Evolutionary conservation across 768 basidiomycete genomes (phyloP).

Genomic region (Dentipellis sp.): DNA sequence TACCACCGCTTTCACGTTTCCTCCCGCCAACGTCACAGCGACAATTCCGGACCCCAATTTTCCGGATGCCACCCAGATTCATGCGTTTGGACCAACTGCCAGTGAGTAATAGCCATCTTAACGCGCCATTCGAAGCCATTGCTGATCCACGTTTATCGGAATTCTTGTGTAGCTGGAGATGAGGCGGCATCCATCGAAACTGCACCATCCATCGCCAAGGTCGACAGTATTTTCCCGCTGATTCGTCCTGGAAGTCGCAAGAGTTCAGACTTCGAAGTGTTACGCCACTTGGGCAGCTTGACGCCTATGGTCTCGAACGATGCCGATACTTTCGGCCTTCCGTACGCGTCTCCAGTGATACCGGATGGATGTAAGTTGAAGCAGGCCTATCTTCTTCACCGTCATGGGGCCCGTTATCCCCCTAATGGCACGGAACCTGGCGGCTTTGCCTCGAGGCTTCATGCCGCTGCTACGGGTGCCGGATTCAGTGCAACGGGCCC

Average conservation of each 20-base stretch:
- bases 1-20: conserved; percentile 31
- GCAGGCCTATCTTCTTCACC: conserved; percentile 32
- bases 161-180: conserved; percentile 16
- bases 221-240: conserved; percentile 33
- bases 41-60: conserved; percentile 28
- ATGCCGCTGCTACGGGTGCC: conserved; percentile 15
- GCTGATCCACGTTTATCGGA: neutral
- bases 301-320: conserved; percentile 42
- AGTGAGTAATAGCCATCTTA: conserved; percentile 22
- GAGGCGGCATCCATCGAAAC: conserved; percentile 19
- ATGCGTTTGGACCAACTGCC: conserved; percentile 37
- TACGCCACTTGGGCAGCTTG: conserved; percentile 38
- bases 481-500: conserved; percentile 26
- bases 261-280: conserved; percentile 30
- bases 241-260: conserved; percentile 27
- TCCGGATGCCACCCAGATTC: conserved; percentile 31
- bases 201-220: conserved; percentile 30
- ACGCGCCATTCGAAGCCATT: neutral
- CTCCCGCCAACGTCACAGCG: conserved; percentile 28
- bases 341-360: conserved; percentile 33
- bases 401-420: conserved; percentile 36
- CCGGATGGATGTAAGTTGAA: conserved; percentile 38
- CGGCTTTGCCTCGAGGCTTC: conserved; percentile 19
- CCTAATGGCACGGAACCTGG: conserved; percentile 17
- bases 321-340: conserved; percentile 35